Base-by-base conservation (phyloP, 805 yeast genomes). In the Ascoidea rubescens region DNA sequence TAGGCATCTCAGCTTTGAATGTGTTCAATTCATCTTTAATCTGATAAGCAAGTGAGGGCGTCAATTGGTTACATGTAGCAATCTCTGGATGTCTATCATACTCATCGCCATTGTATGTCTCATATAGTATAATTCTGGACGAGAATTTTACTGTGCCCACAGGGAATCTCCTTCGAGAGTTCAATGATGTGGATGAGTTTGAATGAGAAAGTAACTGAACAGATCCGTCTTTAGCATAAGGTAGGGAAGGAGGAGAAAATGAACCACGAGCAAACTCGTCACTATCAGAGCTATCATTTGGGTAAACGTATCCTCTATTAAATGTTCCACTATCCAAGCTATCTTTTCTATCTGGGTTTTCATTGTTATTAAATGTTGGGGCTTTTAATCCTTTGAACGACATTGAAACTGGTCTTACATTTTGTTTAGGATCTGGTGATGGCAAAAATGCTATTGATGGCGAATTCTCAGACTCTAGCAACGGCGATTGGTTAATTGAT, bases 81-180 rank as follows among this genome's bases (percentile, higher is more conserved):
- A 82, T 72, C 56, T 89, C 97, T 0, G 97, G 96, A 57, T 82
- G 88, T 60, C 99, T 79, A 65, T 91, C 97, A 65, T 91, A 91
- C 57, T 86, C 96, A 17, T 77, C 81, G 44, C 82, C 81, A 54
- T 82, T 77, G 65, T 84, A 88, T 0, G 96, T 91, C 55, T 88
- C 95, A 66, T 82, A 91, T 47, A 93, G 75, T 5, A 87, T 76
- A 53, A 93, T 87, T 58, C 88, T 73, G 1, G 95, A 82, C 5
- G 95, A 84, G 67, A 91, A 91, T 49, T 78, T 64, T 8, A 83
- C 87, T 14, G 48, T 56, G 28, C 54, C 55, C 28, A 48, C 50
- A 37, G 43, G 43, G 14, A 37, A 37, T 37, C 14, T 37, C 14
- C 43, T 37, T 37, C 43, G 8, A 10, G 43, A 37, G 4, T 37